Conservation (phyloP, 2,329 filamentous ascomycete genomes). For the Trichoderma sp. region DNA sequence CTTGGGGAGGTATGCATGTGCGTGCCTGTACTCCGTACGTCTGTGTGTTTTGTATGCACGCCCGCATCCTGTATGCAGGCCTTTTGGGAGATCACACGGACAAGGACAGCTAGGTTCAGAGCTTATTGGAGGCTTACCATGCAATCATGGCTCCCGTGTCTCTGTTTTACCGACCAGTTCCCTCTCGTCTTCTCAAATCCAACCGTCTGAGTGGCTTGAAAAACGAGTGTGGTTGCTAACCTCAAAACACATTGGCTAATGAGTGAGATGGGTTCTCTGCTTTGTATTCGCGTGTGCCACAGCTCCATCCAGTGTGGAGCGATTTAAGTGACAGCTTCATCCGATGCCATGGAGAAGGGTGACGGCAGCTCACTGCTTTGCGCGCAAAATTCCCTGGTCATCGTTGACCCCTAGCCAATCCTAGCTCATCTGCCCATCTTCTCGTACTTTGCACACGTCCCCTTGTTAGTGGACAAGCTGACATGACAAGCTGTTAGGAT, state of each 20-base stretch:
- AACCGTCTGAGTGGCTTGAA: background rate
- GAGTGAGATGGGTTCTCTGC: background rate
- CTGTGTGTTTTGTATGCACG: background rate
- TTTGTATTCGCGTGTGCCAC: background rate
- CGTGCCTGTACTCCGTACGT: background rate
- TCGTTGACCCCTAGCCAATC: background rate
- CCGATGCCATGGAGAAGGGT: conserved; percentile 13
- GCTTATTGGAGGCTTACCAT: background rate
- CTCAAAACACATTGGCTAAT: background rate
- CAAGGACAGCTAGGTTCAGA: background rate
- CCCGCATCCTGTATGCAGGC: conserved; percentile 14
- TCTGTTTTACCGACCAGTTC: background rate
- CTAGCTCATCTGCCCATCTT: background rate
- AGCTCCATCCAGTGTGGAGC: background rate
- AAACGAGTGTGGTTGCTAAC: background rate
- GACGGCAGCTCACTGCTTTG: background rate
- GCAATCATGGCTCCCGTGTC: background rate
- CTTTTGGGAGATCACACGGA: conserved; percentile 9
- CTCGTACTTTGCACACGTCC: background rate
- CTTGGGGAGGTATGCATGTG: background rate
- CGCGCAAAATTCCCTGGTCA: background rate
- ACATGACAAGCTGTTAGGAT: background rate
- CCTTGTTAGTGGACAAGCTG: background rate
- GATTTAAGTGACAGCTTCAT: background rate
- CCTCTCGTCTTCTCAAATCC: background rate